A percentile compares a stretch with the other conserved stretches of the same genome.
Conservation (phyloP, 2,329 filamentous ascomycete genomes). For the Phyllosticta ampelicida region DNA sequence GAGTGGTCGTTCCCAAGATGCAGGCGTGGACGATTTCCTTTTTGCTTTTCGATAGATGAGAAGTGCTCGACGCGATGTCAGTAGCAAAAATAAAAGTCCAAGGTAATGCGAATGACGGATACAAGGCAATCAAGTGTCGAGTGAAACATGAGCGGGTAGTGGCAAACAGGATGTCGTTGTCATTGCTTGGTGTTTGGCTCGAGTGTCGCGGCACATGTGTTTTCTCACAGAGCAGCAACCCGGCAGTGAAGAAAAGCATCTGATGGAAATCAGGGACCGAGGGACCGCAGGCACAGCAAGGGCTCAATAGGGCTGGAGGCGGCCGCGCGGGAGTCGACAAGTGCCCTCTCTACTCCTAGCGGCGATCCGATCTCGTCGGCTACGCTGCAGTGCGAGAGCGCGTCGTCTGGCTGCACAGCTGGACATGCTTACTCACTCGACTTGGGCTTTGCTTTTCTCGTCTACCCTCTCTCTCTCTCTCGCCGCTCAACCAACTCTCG, state of each 20-base stretch:
- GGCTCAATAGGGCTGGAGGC: neutral
- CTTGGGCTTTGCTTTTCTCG: slow-evolving; percentile 1
- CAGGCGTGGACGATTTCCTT: neutral
- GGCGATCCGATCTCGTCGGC: neutral
- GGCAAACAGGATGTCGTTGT: too few relatives aligned
- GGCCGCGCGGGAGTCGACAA: too few relatives aligned
- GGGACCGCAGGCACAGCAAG: too few relatives aligned
- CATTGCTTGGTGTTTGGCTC: too few relatives aligned
- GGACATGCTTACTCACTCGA: neutral
- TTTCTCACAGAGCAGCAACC: neutral
- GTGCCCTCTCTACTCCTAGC: too few relatives aligned
- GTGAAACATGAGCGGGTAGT: neutral
- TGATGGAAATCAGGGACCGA: neutral
- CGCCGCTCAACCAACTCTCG: neutral
- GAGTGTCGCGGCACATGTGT: neutral
- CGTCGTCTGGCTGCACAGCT: neutral
- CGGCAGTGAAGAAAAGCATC: neutral
- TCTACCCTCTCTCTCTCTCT: neutral
- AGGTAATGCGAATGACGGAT: neutral
- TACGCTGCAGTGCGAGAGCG: too few relatives aligned
- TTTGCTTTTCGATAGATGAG: neutral
- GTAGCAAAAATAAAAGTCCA: neutral
- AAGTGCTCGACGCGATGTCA: neutral
- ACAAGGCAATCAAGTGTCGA: neutral
- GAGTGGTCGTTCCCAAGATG: neutral